A percentile compares a stretch with the other conserved stretches of the same genome.
Evolutionary conservation across 169 alveolate genomes (phyloP).

Genomic region (Cryptosporidium viatorum): DNA sequence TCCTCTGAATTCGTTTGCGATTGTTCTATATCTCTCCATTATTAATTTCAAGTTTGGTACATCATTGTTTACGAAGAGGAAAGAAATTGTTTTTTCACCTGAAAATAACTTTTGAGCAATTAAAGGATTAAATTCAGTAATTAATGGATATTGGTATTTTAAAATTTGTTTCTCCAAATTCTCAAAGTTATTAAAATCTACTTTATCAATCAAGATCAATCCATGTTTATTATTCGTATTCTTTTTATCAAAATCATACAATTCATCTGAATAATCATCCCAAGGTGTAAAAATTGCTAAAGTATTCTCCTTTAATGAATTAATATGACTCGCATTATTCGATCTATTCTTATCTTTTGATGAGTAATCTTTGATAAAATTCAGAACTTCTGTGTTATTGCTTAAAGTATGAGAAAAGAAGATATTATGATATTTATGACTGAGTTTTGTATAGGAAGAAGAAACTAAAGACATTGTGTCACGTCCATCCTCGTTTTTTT

Average conservation of each 20-base stretch:
- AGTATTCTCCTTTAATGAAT: not conserved
- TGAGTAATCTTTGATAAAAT: not conserved
- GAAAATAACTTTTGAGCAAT: conserved; percentile 58
- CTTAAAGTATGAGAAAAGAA: conserved; percentile 37
- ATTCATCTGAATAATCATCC: conserved; percentile 26
- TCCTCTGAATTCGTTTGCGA: conserved; percentile 62
- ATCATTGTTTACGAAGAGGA: conserved; percentile 22
- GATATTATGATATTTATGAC: conserved; percentile 45
- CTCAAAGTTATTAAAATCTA: conserved; percentile 45
- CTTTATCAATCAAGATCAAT: not conserved
- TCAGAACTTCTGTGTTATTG: conserved; percentile 44
- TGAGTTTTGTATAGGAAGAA: conserved; percentile 35
- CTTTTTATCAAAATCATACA: not conserved
- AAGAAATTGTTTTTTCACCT: conserved; percentile 22
- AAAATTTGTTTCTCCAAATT: conserved; percentile 1
- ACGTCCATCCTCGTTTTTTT: not conserved
- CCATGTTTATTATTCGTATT: not conserved
- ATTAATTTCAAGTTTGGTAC: conserved; percentile 8
- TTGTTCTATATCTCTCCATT: conserved; percentile 22
- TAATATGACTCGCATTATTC: not conserved
- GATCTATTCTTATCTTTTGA: conserved; percentile 1
- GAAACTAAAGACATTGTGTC: conserved; percentile 1
- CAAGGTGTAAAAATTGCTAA: conserved; percentile 63
- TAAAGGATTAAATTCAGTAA: conserved; percentile 41
- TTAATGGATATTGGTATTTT: conserved; percentile 64